These are phyloP conservation scores for Dothideomycetes sp. DNA, from an alignment of 2,329 filamentous ascomycete species.

Conservation along the genomic window DNA sequence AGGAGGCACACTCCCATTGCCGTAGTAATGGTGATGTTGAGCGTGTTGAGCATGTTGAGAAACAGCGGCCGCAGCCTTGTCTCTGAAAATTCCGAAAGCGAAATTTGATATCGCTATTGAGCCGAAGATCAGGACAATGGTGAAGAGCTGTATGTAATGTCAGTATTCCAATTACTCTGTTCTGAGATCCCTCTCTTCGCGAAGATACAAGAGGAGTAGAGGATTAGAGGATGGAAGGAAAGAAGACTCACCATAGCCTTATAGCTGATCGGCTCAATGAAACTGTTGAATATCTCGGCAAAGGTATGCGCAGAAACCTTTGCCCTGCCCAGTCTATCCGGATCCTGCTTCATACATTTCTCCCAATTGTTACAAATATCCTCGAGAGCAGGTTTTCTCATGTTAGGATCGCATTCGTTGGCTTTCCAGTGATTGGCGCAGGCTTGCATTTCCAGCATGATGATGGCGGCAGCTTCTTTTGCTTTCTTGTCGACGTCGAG, in stretches of 20 bases:
- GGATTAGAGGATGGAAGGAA: not conserved
- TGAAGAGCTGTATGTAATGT: constrained; percentile 37
- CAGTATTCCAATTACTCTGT: no score
- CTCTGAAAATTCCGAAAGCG: constrained; percentile 48
- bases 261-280: constrained; percentile 81
- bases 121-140: constrained; percentile 38
- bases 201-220: not conserved
- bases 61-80: constrained; percentile 28
- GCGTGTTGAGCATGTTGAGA: constrained; percentile 15
- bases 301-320: constrained; percentile 79
- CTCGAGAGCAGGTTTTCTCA: constrained; percentile 63
- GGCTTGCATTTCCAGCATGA: constrained; percentile 61
- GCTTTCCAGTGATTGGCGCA: constrained; percentile 66
- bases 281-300: constrained; percentile 87
- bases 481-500: constrained; percentile 67
- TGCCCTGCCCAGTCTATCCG: constrained; percentile 65
- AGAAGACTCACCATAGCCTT: constrained; percentile 57
- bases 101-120: constrained; percentile 51
- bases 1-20: constrained; percentile 19
- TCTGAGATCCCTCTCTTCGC: constrained; percentile 21
- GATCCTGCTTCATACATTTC: constrained; percentile 77
- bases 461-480: constrained; percentile 56
- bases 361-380: constrained; percentile 71
- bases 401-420: constrained; percentile 63
- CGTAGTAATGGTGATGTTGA: constrained; percentile 18